These are phyloP conservation scores for Prunus mira DNA, from an alignment of 306 rosid species.

Conservation along the genomic window DNA sequence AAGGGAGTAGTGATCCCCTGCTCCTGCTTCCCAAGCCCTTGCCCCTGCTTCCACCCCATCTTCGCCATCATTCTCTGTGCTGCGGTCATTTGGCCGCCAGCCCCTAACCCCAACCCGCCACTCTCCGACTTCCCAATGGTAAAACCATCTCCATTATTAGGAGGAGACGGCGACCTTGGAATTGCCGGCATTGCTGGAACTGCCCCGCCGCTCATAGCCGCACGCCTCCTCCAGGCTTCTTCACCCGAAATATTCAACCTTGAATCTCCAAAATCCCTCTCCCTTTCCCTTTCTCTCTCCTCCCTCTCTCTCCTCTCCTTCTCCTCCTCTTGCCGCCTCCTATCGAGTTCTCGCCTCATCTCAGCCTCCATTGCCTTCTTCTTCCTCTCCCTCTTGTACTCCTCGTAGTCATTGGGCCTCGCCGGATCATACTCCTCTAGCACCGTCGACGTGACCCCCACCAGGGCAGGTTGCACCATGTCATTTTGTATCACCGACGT, in stretches of 20 bases:
- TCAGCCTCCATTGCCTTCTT: slow-evolving; percentile 77
- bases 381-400: slow-evolving; percentile 80
- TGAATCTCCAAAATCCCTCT: slow-evolving; percentile 46
- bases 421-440: slow-evolving; percentile 93
- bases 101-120: slow-evolving; percentile 84
- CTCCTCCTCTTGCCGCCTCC: slow-evolving; percentile 69
- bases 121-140: slow-evolving; percentile 89
- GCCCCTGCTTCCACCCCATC: slow-evolving; percentile 99
- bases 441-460: slow-evolving; percentile 78
- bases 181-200: slow-evolving; percentile 1
- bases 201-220: slow-evolving; percentile 70
- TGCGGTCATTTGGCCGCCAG: slow-evolving; percentile 98
- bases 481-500: slow-evolving; percentile 30
- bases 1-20: slow-evolving; percentile 97
- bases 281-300: slow-evolving; percentile 45
- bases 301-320: slow-evolving; percentile 44
- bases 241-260: slow-evolving; percentile 86
- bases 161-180: slow-evolving; percentile 82
- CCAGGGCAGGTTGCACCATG: slow-evolving; percentile 59
- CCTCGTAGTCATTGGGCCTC: slow-evolving; percentile 93
- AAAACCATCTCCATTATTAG: slow-evolving; percentile 68
- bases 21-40: slow-evolving; percentile 94
- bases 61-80: slow-evolving; percentile 99
- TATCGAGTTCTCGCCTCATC: slow-evolving; percentile 71
- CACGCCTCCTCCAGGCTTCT: slow-evolving; percentile 97